Base-by-base conservation (phyloP, 306 rosid species). In the Cicer judaicum region DNA sequence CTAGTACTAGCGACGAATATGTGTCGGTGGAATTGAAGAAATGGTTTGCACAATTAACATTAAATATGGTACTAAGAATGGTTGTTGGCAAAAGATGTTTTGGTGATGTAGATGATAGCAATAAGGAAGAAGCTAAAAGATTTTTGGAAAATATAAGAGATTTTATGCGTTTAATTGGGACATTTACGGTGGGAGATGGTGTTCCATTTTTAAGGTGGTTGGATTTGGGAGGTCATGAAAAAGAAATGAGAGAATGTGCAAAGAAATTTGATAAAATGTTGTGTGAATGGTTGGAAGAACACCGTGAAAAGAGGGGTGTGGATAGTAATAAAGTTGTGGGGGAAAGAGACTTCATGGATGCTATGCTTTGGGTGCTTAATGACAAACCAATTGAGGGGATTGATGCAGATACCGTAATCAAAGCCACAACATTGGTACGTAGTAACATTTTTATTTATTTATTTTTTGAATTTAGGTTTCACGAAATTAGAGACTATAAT, bases 151-250 rank as follows among this genome's bases (percentile, higher is more conserved):
- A 59, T 11, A 38, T 79, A 13, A 46, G 55, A 3, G 75, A 79
- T 12, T 79, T 65, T 48, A 64, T 73, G 79, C 52, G 44, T 1
- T 41, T 79, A 6, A 18, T 73, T 12, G 83, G 83, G 8, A 48
- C 73, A 3, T 79, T 47, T 24, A 73, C 83, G 0, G 21, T 79
- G 24, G 79, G 64, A 0, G 83, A 79, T 48, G 79, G 7, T n/a
- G 53, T 73, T 46, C 83, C 83, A 48, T 73, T 5, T 8, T 36
- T 80, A 7, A 63, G 73, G 16, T 60, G 82, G 77, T 7, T 82
- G 21, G 82, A 82, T 82, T 42, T 78, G 0, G 85, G 85, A 4
- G 82, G 85, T 1, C 12, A 82, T 78, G 82, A 72, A 48, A 82
- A 78, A 7, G 59, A 44, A 6, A 82, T 82, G 85, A 82, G 53